Percentiles rank a stretch among this genome's conserved stretches.
Evolutionary conservation across 768 basidiomycete species (phyloP).

Genomic region (Suillus discolor): DNA sequence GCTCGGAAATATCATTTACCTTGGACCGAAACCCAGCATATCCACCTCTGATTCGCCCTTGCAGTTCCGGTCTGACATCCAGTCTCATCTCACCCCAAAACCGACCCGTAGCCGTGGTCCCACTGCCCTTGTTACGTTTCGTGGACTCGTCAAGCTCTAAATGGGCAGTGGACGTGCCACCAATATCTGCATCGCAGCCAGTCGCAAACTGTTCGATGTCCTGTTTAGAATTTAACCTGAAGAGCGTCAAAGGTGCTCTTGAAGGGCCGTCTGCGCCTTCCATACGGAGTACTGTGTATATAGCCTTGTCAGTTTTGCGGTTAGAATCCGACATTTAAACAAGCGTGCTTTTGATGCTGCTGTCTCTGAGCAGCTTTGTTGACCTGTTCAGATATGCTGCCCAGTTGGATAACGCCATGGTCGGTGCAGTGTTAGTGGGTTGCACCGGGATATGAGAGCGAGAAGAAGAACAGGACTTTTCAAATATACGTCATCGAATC

Average conservation of each 20-base stretch:
- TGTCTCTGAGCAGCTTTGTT: conserved; percentile 40
- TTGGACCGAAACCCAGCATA: conserved; percentile 92
- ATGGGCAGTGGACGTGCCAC: conserved; percentile 78
- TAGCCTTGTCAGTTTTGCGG: conserved; percentile 16
- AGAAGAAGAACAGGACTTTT: background rate
- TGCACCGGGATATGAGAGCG: conserved; percentile 3
- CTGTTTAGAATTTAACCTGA: conserved; percentile 59
- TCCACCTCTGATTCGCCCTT: conserved; percentile 74
- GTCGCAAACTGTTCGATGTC: conserved; percentile 67
- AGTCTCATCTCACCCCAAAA: conserved; percentile 85
- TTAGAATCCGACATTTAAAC: conserved; percentile 14
- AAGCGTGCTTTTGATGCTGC: conserved; percentile 43
- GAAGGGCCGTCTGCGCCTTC: conserved; percentile 67
- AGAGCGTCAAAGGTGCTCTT: conserved; percentile 65
- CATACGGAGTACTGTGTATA: conserved; percentile 66
- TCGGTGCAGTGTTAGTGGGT: background rate
- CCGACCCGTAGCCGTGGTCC: conserved; percentile 54
- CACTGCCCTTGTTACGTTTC: conserved; percentile 46
- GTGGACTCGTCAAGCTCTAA: conserved; percentile 67
- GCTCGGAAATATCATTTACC: conserved; percentile 39
- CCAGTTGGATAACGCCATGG: conserved; percentile 30
- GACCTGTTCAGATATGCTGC: conserved; percentile 41
- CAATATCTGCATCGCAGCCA: conserved; percentile 89
- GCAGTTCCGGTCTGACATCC: conserved; percentile 64
- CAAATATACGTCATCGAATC: background rate